phyloP scores from a whole-genome alignment of 2,329 filamentous ascomycete species.

The Ilyonectria destructans region DNA sequence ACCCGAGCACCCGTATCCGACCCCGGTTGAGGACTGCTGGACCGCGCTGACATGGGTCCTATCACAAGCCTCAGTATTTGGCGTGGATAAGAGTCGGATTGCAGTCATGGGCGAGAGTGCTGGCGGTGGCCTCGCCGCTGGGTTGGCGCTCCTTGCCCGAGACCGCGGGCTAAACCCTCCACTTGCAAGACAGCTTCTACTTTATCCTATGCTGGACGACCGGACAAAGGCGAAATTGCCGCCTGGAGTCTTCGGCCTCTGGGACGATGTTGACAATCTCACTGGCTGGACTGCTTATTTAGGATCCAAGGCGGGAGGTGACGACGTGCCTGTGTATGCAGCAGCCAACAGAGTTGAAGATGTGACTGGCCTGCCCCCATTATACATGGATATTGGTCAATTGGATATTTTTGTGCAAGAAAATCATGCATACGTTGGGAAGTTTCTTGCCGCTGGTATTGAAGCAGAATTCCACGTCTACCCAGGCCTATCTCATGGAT shows the following conservation, averaged over 20 bases:
- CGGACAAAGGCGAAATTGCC: neutral
- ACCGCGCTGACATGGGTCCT: slow-evolving; percentile 8
- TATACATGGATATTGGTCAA: too few species aligned
- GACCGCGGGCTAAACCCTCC: slow-evolving; percentile 22
- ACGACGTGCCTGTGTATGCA: neutral
- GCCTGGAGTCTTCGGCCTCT: slow-evolving; percentile 13
- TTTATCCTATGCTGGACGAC: slow-evolving; percentile 35
- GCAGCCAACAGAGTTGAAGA: too few species aligned
- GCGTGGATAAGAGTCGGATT: slow-evolving; percentile 16
- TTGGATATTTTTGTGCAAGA: too few species aligned
- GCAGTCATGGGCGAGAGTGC: slow-evolving; percentile 39
- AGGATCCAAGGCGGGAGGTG: slow-evolving; percentile 1
- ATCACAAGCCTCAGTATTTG: neutral
- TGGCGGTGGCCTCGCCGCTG: slow-evolving; percentile 25
- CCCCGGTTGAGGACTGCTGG: slow-evolving; percentile 25
- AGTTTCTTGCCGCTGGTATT: neutral
- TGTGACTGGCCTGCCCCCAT: too few species aligned
- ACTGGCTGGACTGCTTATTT: slow-evolving; percentile 31
- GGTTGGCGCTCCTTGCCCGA: slow-evolving; percentile 16
- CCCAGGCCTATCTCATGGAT: slow-evolving; percentile 14
- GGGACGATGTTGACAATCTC: slow-evolving; percentile 21
- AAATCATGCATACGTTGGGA: neutral
- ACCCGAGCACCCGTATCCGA: slow-evolving; percentile 24
- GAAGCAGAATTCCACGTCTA: slow-evolving; percentile 11
- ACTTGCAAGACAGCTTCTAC: slow-evolving; percentile 24